Evolutionary conservation across 257 asterid species (phyloP).

Genomic region (Rhazya stricta): DNA sequence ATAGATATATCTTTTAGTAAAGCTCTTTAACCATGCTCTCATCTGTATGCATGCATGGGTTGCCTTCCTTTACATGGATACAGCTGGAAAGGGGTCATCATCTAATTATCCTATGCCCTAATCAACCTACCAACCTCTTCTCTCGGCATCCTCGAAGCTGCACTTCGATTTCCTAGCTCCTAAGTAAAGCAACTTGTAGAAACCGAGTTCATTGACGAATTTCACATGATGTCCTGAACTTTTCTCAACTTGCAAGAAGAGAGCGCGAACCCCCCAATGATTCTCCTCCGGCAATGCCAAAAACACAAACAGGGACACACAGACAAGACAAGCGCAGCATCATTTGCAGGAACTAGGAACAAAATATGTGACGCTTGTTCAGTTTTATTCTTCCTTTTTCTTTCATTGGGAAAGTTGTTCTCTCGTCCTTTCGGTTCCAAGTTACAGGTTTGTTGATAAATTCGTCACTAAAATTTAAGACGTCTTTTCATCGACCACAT

Average conservation of each 20-base stretch:
- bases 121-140: neutral
- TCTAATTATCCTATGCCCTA: neutral
- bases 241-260: neutral
- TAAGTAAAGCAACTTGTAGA: no score
- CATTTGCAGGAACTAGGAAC: neutral
- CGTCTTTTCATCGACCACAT: neutral
- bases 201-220: neutral
- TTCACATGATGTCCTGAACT: neutral
- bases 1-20: no score
- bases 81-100: conserved; percentile 10
- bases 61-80: neutral
- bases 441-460: neutral
- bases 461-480: no score
- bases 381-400: neutral
- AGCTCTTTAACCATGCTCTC: no score
- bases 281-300: neutral
- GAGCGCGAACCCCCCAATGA: no score
- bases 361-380: neutral
- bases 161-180: no score
- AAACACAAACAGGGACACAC: neutral
- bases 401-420: neutral
- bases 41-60: neutral
- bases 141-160: conserved; percentile 10
- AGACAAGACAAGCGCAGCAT: neutral
- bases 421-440: neutral